Percentiles rank a stretch among this genome's conserved stretches.
Conservation (phyloP, 495 filamentous ascomycete genomes). For the Penicillium chermesinum region DNA sequence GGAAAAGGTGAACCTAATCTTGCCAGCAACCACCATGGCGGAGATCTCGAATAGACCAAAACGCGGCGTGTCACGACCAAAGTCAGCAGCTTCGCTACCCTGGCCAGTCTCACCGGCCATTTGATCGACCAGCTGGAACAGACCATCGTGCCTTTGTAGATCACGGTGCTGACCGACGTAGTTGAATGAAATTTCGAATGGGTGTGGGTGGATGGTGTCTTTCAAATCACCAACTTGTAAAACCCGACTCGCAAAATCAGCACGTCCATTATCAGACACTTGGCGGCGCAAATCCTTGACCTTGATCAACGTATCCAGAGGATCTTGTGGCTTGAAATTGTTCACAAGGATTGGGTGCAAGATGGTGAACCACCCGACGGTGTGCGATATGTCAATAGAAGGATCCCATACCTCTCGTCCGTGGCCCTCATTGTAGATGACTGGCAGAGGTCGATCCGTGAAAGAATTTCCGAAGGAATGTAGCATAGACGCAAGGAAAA, state of each 20-base stretch:
- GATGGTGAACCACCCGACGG: constrained; percentile 60
- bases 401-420: constrained; percentile 50
- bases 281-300: constrained; percentile 44
- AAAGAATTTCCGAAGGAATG: constrained; percentile 47
- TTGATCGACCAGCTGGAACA: constrained; percentile 54
- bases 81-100: constrained; percentile 52
- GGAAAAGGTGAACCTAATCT: constrained; percentile 58
- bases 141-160: constrained; percentile 54
- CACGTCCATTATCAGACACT: constrained; percentile 45
- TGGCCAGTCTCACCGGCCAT: constrained; percentile 44
- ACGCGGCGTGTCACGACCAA: constrained; percentile 50
- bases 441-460: constrained; percentile 48
- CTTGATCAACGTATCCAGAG: constrained; percentile 35
- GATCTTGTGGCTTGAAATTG: constrained; percentile 18
- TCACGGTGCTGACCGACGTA: constrained; percentile 63
- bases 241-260: constrained; percentile 47
- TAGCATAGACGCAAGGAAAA: constrained; percentile 48
- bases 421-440: constrained; percentile 53
- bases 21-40: constrained; percentile 53
- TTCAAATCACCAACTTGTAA: constrained; percentile 38
- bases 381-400: constrained; percentile 51
- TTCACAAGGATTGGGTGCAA: constrained; percentile 44
- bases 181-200: constrained; percentile 68
- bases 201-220: constrained; percentile 44
- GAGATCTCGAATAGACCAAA: constrained; percentile 64